Percentiles rank a stretch among this genome's conserved stretches.
Conservation (phyloP, 805 yeast species). For the Cyberlindnera saturnus region DNA sequence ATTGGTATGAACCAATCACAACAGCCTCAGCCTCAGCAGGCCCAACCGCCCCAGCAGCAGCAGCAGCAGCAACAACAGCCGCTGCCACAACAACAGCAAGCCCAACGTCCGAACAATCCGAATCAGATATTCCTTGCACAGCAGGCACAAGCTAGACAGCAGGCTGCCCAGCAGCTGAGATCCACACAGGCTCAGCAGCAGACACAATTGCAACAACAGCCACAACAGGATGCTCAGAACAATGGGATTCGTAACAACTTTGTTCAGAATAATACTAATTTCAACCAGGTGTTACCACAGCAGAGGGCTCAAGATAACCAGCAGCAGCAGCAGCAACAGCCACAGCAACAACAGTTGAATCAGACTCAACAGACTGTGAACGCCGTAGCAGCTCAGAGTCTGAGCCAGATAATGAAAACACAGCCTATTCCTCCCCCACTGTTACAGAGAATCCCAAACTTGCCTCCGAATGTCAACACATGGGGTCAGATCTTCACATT, state of each 20-base stretch:
- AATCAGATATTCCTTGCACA: slow-evolving; percentile 35
- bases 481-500: slow-evolving; percentile 76
- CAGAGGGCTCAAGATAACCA: slow-evolving; percentile 1
- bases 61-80: slow-evolving; percentile 15
- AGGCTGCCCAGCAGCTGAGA: slow-evolving; percentile 41
- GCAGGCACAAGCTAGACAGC: slow-evolving; percentile 45
- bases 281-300: slow-evolving; percentile 5
- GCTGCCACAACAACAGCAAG: slow-evolving; percentile 12
- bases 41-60: background rate
- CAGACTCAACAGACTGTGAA: slow-evolving; percentile 4
- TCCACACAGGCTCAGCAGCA: slow-evolving; percentile 12
- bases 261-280: slow-evolving; percentile 1
- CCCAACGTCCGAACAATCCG: slow-evolving; percentile 20
- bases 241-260: slow-evolving; percentile 2
- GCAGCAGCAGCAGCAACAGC: slow-evolving; percentile 5
- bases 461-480: slow-evolving; percentile 73
- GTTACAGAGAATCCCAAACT: slow-evolving; percentile 59
- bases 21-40: slow-evolving; percentile 4
- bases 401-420: slow-evolving; percentile 42
- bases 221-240: slow-evolving; percentile 11
- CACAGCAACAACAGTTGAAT: slow-evolving; percentile 1
- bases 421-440: slow-evolving; percentile 69
- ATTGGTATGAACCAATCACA: slow-evolving; percentile 3
- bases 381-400: slow-evolving; percentile 1
- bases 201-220: slow-evolving; percentile 20